phyloP scores from a whole-genome alignment of 1,139 yeast genomes.

The Blastobotrys arbuscula region DNA sequence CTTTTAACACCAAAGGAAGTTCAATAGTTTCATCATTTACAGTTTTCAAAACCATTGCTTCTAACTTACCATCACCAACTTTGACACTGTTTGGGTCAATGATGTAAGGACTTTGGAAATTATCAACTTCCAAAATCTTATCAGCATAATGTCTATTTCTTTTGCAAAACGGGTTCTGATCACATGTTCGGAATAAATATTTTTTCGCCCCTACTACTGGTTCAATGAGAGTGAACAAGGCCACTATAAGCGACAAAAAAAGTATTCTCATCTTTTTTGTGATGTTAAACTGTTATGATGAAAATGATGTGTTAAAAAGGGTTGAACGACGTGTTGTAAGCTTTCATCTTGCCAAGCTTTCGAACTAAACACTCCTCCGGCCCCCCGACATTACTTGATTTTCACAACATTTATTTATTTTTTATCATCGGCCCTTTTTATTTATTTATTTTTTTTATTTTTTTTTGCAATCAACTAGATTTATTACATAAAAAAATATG shows the following conservation, averaged over 20 bases:
- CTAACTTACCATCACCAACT: constrained; percentile 25
- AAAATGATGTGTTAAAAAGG: too few relatives aligned
- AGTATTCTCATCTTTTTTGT: background rate
- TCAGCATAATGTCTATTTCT: constrained; percentile 71
- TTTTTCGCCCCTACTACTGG: constrained; percentile 50
- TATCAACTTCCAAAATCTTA: constrained; percentile 33
- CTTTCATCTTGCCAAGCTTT: too few relatives aligned
- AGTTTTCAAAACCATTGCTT: constrained; percentile 46
- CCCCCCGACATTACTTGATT: background rate
- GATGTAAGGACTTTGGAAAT: constrained; percentile 43
- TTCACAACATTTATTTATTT: background rate
- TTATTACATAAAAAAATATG: too few relatives aligned
- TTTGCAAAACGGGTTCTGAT: constrained; percentile 76
- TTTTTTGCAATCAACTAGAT: too few relatives aligned
- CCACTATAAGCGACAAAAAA: constrained; percentile 8
- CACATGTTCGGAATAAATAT: constrained; percentile 73
- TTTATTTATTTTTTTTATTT: background rate
- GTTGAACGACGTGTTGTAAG: too few relatives aligned
- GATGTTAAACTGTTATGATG: too few relatives aligned
- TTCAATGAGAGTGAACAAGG: constrained; percentile 14
- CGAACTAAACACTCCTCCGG: too few relatives aligned
- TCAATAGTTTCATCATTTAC: constrained; percentile 32
- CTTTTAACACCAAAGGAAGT: constrained; percentile 52
- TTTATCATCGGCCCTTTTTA: background rate
- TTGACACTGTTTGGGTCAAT: constrained; percentile 43